Evolutionary conservation across 768 basidiomycete species (phyloP), one percentile per base, ranked within the genome.

Genomic region (Pholiota microspora): DNA sequence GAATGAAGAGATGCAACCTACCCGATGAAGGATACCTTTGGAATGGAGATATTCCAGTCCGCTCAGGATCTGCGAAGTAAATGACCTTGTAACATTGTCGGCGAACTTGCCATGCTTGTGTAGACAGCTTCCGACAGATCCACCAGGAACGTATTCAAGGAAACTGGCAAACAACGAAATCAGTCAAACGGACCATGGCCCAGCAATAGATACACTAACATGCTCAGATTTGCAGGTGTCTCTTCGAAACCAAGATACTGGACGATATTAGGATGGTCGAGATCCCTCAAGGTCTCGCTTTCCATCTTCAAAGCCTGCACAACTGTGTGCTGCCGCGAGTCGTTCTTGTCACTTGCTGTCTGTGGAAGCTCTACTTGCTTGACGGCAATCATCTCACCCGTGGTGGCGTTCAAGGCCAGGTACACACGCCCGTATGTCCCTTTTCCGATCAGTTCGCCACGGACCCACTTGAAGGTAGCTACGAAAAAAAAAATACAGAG

Each of bases 311-410:
- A 73, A 1, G 95, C 94, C 62, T 94, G 89, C 55, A 99, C 91
- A 58, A 95, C 86, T 25, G 83, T 83, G 51, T 82, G 75, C 62
- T 96, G 94, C 28, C 94, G 82, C 15, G 82, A 79, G 69, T 98
- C 94, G 59, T 84, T 89, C 70, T 89, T 91, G 72, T 99, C 97
- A 64, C 90, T 93, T 15, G 86, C 84, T 7, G 94, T 95, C 48
- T 85, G 84, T 1, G 97, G 96, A 54, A 95, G 82, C 69, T 98
- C 97, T 45, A 99, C 97, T 71, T 98, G 97, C 72, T 99, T 99
- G 59, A 99, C 97, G 15, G 97, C 97, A 64, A 98, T 94, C 92
- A 98, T 96, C 72, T 98, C 95, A 54, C 94, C 94, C 0, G 94
- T 96, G 2, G 92, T 94, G 28, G 92, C 93, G 67, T 98, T 98